A percentile compares a stretch with the other conserved stretches of the same genome.
phyloP scores from a whole-genome alignment of 352 stramenopile species.

The Pythium dissimile region DNA sequence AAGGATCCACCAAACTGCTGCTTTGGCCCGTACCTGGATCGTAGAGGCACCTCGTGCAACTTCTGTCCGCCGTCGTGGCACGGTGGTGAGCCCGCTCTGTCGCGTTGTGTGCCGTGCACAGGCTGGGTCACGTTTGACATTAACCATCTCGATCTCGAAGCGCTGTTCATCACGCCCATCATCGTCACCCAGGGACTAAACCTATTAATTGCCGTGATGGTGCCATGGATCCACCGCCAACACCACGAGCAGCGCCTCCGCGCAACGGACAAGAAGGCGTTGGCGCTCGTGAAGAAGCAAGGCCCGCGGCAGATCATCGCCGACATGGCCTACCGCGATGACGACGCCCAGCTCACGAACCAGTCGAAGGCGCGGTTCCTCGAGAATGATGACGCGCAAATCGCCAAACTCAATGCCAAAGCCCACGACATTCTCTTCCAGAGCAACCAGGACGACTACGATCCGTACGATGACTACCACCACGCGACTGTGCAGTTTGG shows the following conservation, averaged over 20 bases:
- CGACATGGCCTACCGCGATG: conserved; percentile 52
- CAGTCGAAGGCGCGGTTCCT: conserved; percentile 63
- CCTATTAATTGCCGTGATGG: conserved; percentile 61
- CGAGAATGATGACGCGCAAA: conserved; percentile 58
- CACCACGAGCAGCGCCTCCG: conserved; percentile 64
- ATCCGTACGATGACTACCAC: conserved; percentile 82
- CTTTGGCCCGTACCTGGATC: conserved; percentile 73
- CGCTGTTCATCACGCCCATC: conserved; percentile 78
- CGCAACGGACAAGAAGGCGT: conserved; percentile 49
- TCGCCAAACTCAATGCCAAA: conserved; percentile 65
- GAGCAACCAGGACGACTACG: conserved; percentile 72
- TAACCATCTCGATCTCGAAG: conserved; percentile 75
- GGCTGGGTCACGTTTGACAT: conserved; percentile 84
- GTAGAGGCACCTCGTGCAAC: conserved; percentile 37
- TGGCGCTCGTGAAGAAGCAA: conserved; percentile 66
- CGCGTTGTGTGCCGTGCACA: conserved; percentile 56
- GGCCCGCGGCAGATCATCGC: conserved; percentile 56
- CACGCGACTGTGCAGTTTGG: conserved; percentile 79
- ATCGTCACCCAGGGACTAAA: conserved; percentile 79
- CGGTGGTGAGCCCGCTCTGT: conserved; percentile 25
- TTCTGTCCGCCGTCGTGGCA: conserved; percentile 68
- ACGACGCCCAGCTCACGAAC: conserved; percentile 46
- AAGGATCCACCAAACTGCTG: conserved; percentile 79
- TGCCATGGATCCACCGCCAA: conserved; percentile 72
- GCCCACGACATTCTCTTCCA: conserved; percentile 73